Conservation (phyloP, 208 protist genomes). For the Tritrichomonas musculus region DNA sequence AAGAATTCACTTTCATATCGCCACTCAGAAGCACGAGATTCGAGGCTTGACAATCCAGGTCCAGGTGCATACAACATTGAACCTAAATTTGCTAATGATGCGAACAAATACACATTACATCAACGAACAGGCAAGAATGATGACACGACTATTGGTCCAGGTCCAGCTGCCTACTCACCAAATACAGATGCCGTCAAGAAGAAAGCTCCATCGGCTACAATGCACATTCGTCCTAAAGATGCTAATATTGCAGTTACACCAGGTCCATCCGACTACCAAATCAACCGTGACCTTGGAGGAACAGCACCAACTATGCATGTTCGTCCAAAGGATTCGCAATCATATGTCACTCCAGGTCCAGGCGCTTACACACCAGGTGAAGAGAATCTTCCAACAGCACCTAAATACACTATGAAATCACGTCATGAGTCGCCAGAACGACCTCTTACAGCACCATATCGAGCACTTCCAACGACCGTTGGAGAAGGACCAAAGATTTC, state of each 20-base stretch:
- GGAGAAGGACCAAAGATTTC: background rate
- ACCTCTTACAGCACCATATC: background rate
- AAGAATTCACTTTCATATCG: background rate
- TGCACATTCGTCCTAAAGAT: background rate
- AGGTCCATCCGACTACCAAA: background rate
- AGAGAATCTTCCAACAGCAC: background rate
- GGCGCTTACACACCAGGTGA: background rate
- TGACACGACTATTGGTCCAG: background rate
- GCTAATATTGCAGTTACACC: background rate
- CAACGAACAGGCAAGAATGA: background rate
- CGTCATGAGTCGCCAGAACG: background rate
- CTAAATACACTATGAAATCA: background rate
- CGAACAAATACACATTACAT: background rate
- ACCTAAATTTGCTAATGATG: background rate
- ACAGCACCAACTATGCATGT: background rate
- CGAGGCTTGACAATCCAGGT: background rate
- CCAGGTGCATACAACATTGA: background rate
- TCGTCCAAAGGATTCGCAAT: background rate
- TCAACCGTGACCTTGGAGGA: background rate
- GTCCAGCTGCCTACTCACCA: background rate
- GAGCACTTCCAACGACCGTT: background rate
- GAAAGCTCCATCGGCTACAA: background rate
- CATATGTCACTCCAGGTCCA: background rate
- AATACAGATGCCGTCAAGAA: background rate
- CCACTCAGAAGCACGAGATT: background rate